Percentiles rank a stretch among this genome's conserved stretches.
Evolutionary conservation across 2,329 filamentous ascomycete genomes (phyloP).

Genomic region (Beauveria medogensis): DNA sequence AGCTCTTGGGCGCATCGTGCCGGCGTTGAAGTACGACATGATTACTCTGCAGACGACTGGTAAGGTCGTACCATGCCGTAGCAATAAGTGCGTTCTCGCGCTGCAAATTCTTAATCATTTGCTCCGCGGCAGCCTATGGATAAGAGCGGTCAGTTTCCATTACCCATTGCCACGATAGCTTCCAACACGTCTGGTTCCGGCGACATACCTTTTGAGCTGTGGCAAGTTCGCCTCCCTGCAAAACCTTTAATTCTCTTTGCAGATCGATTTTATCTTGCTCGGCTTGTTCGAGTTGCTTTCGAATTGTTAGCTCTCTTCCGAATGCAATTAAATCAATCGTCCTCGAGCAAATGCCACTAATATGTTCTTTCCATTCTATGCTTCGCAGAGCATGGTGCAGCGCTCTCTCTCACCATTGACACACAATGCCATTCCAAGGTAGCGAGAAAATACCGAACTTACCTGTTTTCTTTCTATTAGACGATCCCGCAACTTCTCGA

Average conservation of each 20-base stretch:
- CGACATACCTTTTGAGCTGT: constrained; percentile 45
- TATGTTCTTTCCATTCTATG: background rate
- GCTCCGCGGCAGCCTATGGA: constrained; percentile 40
- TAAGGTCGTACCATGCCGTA: constrained; percentile 81
- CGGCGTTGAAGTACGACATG: constrained; percentile 70
- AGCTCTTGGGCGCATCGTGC: constrained; percentile 68
- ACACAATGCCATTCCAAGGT: background rate
- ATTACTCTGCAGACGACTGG: constrained; percentile 71
- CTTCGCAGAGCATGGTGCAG: background rate
- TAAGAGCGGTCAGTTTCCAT: background rate
- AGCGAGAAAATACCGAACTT: constrained; percentile 23
- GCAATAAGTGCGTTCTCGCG: constrained; percentile 72
- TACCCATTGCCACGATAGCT: background rate
- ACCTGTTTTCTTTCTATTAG: constrained; percentile 53
- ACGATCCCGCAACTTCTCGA: constrained; percentile 48
- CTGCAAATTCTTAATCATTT: constrained; percentile 59
- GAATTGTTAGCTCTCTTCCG: background rate
- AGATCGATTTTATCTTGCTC: constrained; percentile 50
- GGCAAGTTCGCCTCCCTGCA: constrained; percentile 39
- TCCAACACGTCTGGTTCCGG: background rate
- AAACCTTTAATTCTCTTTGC: constrained; percentile 45
- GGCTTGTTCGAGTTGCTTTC: constrained; percentile 50
- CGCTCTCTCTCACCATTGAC: background rate
- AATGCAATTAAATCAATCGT: too few relatives aligned
- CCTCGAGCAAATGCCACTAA: background rate